Conservation (phyloP, 140 eudicot species). For the Eryngium alpinum region DNA sequence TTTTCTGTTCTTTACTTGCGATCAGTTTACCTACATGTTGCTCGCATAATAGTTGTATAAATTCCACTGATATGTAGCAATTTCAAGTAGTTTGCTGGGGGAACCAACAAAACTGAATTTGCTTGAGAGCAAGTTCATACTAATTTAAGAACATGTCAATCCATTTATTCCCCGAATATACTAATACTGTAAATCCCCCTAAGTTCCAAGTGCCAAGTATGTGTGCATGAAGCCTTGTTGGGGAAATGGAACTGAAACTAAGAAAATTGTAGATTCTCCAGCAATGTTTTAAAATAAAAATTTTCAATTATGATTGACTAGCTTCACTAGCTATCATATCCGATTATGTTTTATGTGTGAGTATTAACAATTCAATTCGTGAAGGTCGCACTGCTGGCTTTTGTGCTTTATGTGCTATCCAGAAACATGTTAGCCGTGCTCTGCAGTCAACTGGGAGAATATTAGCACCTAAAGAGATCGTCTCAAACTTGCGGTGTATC, state of each 20-base stretch:
- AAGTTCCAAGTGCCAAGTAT: no score
- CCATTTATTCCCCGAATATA: no score
- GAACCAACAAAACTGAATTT: not conserved
- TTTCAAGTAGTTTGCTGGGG: no score
- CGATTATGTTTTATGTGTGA: no score
- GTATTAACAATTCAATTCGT: conserved; percentile 6
- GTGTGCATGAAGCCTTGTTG: not conserved
- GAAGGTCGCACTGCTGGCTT: conserved; percentile 84
- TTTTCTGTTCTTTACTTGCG: not conserved
- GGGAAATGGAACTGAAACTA: not conserved
- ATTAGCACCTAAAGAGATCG: conserved; percentile 89
- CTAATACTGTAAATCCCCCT: no score
- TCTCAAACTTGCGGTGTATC: conserved; percentile 89
- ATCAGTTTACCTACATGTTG: not conserved
- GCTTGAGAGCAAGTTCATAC: not conserved
- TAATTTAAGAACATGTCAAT: no score
- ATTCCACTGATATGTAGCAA: not conserved
- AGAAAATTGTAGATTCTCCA: no score
- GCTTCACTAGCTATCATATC: not conserved
- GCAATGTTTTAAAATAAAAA: no score
- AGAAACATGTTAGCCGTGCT: conserved; percentile 93
- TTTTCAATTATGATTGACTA: not conserved
- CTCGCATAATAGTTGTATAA: not conserved
- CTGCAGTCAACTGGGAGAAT: conserved; percentile 76
- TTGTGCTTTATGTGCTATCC: conserved; percentile 93